These are phyloP conservation scores for Neofusicoccum umdonicola DNA, from an alignment of 2,329 filamentous ascomycete genomes.

Conservation along the genomic window DNA sequence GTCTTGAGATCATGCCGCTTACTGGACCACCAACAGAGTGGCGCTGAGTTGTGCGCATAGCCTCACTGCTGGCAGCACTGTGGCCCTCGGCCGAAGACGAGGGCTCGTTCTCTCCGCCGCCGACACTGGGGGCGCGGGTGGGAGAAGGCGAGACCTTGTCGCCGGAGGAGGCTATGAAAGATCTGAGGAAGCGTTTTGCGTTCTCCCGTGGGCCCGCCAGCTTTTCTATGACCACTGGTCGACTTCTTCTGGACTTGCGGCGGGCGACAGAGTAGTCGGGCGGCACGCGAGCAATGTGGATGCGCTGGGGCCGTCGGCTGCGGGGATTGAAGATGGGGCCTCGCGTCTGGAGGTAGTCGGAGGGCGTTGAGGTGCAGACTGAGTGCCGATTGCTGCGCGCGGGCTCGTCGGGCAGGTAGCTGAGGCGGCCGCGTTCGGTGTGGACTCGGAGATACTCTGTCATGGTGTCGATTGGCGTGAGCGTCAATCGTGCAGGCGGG, in stretches of 20 bases:
- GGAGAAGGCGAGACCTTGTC: conserved; percentile 24
- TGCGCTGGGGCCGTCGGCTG: conserved; percentile 54
- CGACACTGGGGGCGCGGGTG: conserved; percentile 25
- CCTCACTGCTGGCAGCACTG: conserved; percentile 24
- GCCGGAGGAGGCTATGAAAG: conserved; percentile 41
- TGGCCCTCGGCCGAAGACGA: conserved; percentile 18
- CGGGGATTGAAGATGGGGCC: conserved; percentile 47
- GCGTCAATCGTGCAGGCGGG: conserved; percentile 8
- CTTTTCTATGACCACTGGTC: conserved; percentile 41
- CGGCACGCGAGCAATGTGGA: conserved; percentile 53
- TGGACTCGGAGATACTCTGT: conserved; percentile 39
- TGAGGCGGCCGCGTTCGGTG: conserved; percentile 37
- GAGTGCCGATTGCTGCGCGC: conserved; percentile 21
- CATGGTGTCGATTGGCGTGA: conserved; percentile 30
- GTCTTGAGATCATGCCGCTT: conserved; percentile 38
- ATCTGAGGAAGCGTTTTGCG: conserved; percentile 50
- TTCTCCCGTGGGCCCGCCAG: conserved; percentile 51
- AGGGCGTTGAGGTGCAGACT: conserved; percentile 20
- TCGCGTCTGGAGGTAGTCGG: conserved; percentile 13
- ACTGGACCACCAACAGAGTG: conserved; percentile 40
- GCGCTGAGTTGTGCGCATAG: conserved; percentile 41
- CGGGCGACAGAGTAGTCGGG: conserved; percentile 37
- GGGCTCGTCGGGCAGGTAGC: conserved; percentile 38
- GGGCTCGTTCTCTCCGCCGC: not conserved
- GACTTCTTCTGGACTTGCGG: conserved; percentile 32